Base-by-base conservation (phyloP, 2,329 filamentous ascomycete genomes). In the Pseudogymnoascus sp. region DNA sequence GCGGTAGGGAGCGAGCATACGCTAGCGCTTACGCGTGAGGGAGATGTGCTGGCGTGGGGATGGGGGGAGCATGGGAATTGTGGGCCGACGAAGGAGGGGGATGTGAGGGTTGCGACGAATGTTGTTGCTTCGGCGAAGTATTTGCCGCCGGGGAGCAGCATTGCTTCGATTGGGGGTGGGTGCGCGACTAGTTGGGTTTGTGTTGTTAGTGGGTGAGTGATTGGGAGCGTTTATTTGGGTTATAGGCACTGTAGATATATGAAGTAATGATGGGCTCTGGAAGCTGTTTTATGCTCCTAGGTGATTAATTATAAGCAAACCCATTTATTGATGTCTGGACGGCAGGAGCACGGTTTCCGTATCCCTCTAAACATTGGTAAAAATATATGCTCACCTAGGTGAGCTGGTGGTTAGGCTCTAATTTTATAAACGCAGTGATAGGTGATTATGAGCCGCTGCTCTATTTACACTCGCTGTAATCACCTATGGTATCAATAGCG, bases 21-120 rank as follows among this genome's bases (percentile, higher is more conserved):
- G n/a, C 75, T 97, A 65, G 90, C 86, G 7, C 74, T 93, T 26
- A 85, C 89, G 0, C 76, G 76, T 8, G 78, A 81, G 19, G 84
- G 84, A 1, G 82, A 87, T 60, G 84, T 96, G 1, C 76, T 95
- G 59, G 84, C 90, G 1, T 97, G 93, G 91, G 94, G 94, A 19
- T 99, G 94, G 94, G 92, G 92, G 1, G 93, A 97, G 75, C 94
- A 99, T 76, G 94, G 94, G 1, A 99, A 99, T 73, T 99, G 94
- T 73, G 94, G 94, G 2, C 83, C 85, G 37, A 78, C 82, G 43
- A 78, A 81, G 16, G 77, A 81, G 65, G 85, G 84, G 59, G 84
- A 90, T 74, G 85, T 92, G 52, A 88, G 87, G 66, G 87, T 83
- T 8, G 80, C 79, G 64, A 90, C 83, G 79, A 92, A 88, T 71